phyloP scores from a whole-genome alignment of 2,329 filamentous ascomycete genomes.

The Pseudogymnoascus sp. region DNA sequence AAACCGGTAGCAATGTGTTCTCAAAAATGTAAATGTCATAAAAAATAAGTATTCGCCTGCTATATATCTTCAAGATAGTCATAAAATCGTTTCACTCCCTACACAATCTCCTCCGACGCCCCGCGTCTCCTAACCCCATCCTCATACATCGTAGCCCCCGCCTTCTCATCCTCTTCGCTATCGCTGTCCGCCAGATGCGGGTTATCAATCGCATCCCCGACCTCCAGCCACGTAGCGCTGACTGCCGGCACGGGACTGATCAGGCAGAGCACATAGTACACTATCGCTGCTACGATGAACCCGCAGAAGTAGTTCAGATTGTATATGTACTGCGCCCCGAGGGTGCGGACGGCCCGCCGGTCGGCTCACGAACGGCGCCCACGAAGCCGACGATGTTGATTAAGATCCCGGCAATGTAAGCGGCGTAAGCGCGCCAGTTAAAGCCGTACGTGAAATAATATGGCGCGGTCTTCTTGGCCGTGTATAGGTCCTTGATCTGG shows the following conservation, averaged over 20 bases:
- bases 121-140: neutral
- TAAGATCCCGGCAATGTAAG: constrained; percentile 76
- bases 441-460: constrained; percentile 72
- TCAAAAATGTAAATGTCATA: neutral
- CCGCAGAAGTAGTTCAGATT: constrained; percentile 87
- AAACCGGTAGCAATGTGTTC: neutral
- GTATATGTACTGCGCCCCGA: constrained; percentile 79
- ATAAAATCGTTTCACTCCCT: neutral
- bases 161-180: constrained; percentile 16
- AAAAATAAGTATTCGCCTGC: neutral
- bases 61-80: neutral
- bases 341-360: constrained; percentile 49
- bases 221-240: constrained; percentile 71
- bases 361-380: constrained; percentile 61
- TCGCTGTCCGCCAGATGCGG: constrained; percentile 16
- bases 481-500: constrained; percentile 72
- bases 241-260: constrained; percentile 67
- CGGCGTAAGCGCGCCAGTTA: constrained; percentile 76
- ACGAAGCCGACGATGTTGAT: constrained; percentile 91
- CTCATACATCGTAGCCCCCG: neutral
- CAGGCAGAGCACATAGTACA: constrained; percentile 67
- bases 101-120: neutral
- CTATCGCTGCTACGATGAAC: constrained; percentile 59
- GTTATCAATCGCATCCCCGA: constrained; percentile 57
- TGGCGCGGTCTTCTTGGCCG: constrained; percentile 55